Evolutionary conservation across 148 eudicot species (phyloP), one percentile per base, ranked within the genome.

Genomic region (Persicaria tinctoria): DNA sequence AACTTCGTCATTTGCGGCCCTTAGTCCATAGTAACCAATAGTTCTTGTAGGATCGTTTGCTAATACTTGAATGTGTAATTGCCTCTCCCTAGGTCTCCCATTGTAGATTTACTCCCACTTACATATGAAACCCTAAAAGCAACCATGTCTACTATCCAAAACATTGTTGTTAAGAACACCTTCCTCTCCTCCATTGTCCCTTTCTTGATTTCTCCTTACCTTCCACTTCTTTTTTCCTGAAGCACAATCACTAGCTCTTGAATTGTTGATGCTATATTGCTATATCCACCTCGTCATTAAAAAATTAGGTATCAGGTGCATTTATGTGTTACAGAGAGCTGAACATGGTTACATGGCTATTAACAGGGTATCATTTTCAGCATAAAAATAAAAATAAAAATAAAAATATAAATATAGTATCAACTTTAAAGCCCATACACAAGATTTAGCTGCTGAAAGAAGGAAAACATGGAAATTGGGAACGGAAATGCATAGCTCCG

Each of bases 81-180:
- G 23, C 41, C 23, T 66, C 81, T 78, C 6, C 77, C 77, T 2
- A 77, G 81, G 27, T 78, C 81, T 45, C 81, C 81, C 0, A 79
- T 68, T 8, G 81, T 77, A 14, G 81, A 79, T 41, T 68, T 41
- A 38, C 66, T 60, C 23, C 66, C 66, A 8, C 20, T 60, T 60
- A 38, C 20, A 60, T 38, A 60, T 20, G 66, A 60, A 60, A 10
- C 66, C 23, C 13, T 18, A 20, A 60, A 18, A 23, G 41, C 4
- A 8, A 60, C 8, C 66, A 60, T 38, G 18, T 60, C 23, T 60
- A 38, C 4, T 7, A 60, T 9, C 66, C 66, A 60, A 11, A 60
- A 20, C 38, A 60, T 12, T 20, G 9, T 8, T 23, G 27, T 23
- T 14, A 32, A 3, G 13, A 49, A 44, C 10, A 32, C 16, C 63